Percentiles rank a stretch among this genome's conserved stretches.
These are phyloP conservation scores for Otatea glauca DNA, from an alignment of 176 grass and related monocot species.

Conservation along the genomic window DNA sequence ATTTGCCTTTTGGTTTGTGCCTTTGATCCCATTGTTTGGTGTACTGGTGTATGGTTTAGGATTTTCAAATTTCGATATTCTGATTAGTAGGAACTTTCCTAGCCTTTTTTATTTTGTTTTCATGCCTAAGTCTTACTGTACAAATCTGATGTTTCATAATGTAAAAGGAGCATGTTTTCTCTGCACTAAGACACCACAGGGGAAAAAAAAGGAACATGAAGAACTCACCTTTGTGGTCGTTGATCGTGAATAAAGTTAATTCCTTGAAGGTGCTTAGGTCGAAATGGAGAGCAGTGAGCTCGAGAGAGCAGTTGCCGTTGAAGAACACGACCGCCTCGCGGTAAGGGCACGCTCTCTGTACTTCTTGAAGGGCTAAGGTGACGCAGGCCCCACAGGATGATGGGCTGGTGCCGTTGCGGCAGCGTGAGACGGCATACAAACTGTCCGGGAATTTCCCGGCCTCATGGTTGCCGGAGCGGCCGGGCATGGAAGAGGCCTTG, in stretches of 20 bases:
- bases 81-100: neutral
- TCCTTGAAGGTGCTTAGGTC: neutral
- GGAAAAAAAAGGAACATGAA: neutral
- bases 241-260: no score
- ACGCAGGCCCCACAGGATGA: neutral
- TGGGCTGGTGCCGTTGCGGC: conserved; percentile 1
- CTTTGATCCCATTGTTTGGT: no score
- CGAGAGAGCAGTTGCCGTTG: conserved; percentile 28
- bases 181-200: neutral
- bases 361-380: neutral
- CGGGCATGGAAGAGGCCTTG: neutral
- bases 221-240: neutral
- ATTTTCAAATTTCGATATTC: neutral
- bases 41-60: no score
- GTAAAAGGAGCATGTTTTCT: conserved; percentile 1
- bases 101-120: neutral
- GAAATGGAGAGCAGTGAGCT: neutral
- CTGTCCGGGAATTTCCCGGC: conserved; percentile 1
- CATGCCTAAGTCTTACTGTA: neutral
- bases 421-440: neutral
- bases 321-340: neutral
- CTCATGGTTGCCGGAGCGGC: neutral
- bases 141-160: neutral
- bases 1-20: no score
- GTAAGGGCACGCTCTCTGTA: neutral